Evolutionary conservation across 306 rosid genomes (phyloP).

Genomic region (Chamaecrista fasciculata): DNA sequence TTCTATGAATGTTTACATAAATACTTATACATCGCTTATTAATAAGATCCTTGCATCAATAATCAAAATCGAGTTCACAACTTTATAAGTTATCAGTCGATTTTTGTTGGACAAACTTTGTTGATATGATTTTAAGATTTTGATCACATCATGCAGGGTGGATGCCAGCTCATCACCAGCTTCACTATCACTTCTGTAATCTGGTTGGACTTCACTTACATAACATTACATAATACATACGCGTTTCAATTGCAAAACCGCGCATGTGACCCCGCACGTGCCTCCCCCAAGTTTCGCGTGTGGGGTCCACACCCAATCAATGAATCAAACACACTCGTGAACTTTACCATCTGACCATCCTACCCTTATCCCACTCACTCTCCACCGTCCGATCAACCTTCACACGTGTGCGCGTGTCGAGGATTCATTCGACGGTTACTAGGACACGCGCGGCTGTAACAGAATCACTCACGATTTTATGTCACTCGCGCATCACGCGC

Average conservation of each 20-base stretch:
- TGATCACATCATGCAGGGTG: conserved; percentile 34
- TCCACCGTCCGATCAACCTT: too few species aligned
- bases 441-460: conserved; percentile 43
- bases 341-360: too few species aligned
- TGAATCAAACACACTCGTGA: too few species aligned
- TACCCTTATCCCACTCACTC: too few species aligned
- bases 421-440: conserved; percentile 65
- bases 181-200: conserved; percentile 33
- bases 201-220: conserved; percentile 48
- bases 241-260: neutral
- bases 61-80: too few species aligned
- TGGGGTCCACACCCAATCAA: conserved; percentile 11
- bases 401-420: conserved; percentile 17
- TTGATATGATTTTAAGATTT: neutral
- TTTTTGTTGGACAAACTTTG: too few species aligned
- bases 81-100: too few species aligned
- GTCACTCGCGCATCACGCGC: conserved; percentile 39
- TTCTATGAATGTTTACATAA: too few species aligned
- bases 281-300: conserved; percentile 18
- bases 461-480: conserved; percentile 11
- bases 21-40: too few species aligned
- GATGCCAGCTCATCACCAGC: conserved; percentile 37
- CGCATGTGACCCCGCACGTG: conserved; percentile 43
- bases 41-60: too few species aligned
- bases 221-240: too few species aligned